Percentiles rank a stretch among this genome's conserved stretches.
These are phyloP conservation scores for Salvia sclarea DNA, from an alignment of 305 asterid genomes.

Conservation along the genomic window DNA sequence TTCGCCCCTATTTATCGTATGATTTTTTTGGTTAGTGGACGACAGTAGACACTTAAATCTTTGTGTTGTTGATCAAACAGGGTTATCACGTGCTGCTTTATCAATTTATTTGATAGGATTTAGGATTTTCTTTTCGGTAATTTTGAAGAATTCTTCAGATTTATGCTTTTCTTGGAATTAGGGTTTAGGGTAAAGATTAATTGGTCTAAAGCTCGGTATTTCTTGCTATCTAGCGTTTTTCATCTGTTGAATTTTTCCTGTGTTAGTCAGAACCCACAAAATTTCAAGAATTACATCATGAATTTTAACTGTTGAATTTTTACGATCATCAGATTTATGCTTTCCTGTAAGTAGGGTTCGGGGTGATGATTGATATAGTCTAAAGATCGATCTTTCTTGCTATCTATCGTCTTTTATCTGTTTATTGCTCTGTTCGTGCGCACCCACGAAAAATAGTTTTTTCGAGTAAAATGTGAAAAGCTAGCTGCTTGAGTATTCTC, in stretches of 20 bases:
- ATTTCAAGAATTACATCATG: not conserved
- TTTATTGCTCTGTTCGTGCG: not conserved
- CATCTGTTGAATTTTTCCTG: constrained; percentile 6
- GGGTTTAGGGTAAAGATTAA: constrained; percentile 8
- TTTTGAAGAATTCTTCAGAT: not conserved
- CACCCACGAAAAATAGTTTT: not conserved
- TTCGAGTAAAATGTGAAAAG: constrained; percentile 9
- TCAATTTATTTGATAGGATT: not conserved
- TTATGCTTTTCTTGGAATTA: constrained; percentile 1
- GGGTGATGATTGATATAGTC: not conserved
- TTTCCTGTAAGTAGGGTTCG: constrained; percentile 8
- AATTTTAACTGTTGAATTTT: no score
- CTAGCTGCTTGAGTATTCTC: not conserved
- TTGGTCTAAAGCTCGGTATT: not conserved
- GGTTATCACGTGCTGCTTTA: not conserved
- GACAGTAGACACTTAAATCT: not conserved
- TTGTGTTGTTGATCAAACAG: not conserved
- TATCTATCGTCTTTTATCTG: not conserved
- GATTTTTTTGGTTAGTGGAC: not conserved
- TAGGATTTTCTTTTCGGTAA: not conserved
- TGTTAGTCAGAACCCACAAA: not conserved
- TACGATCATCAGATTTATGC: not conserved
- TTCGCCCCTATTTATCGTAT: not conserved
- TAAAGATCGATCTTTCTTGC: constrained; percentile 2
- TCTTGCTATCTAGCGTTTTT: not conserved